Conservation (phyloP, 225 moss, liverwort and hornwort species). For the Bryum argenteum region DNA sequence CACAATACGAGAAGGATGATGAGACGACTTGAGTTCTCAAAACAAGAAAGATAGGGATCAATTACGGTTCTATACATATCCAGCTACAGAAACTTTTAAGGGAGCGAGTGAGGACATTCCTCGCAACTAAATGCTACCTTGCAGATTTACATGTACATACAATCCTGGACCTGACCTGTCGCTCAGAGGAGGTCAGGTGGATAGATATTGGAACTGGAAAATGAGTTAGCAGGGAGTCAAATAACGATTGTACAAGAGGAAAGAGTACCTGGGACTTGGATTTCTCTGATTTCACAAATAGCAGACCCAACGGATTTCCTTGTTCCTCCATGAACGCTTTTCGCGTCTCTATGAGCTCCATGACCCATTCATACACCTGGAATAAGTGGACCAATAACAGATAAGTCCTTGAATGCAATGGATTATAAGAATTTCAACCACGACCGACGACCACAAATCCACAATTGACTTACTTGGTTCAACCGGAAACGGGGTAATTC, state of each 20-base stretch:
- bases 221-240: not conserved
- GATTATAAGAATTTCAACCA: conserved; percentile 8
- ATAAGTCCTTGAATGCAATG: conserved; percentile 15
- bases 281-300: conserved; percentile 65
- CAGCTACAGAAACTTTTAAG: too few species aligned
- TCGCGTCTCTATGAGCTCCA: conserved; percentile 94
- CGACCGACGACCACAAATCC: not conserved
- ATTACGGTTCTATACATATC: too few species aligned
- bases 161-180: too few species aligned
- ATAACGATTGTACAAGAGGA: not conserved
- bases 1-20: too few species aligned
- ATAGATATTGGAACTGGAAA: not conserved
- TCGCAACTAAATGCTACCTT: too few species aligned
- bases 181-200: not conserved
- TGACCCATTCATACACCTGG: conserved; percentile 94
- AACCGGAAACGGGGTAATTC: conserved; percentile 93
- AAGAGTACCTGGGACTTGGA: conserved; percentile 47
- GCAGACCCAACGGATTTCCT: conserved; percentile 69
- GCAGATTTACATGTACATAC: too few species aligned
- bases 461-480: conserved; percentile 58
- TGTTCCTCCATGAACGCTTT: conserved; percentile 73
- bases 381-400: not conserved
- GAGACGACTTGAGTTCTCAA: too few species aligned
- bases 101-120: too few species aligned
- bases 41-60: too few species aligned